phyloP scores from a whole-genome alignment of 176 grass and related monocot species.

The Triticum dicoccoides region DNA sequence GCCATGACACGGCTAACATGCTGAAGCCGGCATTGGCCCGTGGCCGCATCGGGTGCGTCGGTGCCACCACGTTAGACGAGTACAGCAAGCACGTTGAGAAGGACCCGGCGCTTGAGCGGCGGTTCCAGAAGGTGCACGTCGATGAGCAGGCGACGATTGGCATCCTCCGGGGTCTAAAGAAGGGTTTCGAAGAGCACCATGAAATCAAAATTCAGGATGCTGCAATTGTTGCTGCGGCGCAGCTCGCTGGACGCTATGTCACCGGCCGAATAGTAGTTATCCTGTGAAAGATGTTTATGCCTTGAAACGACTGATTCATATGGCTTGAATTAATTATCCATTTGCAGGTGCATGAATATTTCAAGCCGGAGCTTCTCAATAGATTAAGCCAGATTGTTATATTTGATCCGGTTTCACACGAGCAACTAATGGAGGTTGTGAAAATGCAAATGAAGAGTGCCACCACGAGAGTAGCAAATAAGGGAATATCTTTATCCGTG shows the following conservation, averaged over 20 bases:
- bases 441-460: slow-evolving; percentile 54
- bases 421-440: slow-evolving; percentile 35
- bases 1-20: background rate
- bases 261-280: background rate
- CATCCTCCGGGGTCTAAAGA: background rate
- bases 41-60: background rate
- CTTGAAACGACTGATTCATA: background rate
- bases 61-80: background rate
- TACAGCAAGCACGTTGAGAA: background rate
- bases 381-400: slow-evolving; percentile 38
- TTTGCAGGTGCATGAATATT: slow-evolving; percentile 35
- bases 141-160: background rate
- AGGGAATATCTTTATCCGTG: slow-evolving; percentile 44
- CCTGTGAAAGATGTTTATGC: background rate
- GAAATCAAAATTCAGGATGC: background rate
- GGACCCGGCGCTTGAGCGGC: background rate
- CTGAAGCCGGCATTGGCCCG: background rate
- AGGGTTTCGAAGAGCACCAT: background rate
- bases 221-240: background rate
- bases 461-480: slow-evolving; percentile 31
- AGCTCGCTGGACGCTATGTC: slow-evolving; percentile 5
- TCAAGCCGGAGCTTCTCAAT: slow-evolving; percentile 42
- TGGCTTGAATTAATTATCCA: background rate
- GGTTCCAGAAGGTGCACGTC: background rate
- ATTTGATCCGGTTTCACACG: slow-evolving; percentile 32